Conservation (phyloP, 306 rosid species). For the Vigna angularis region DNA sequence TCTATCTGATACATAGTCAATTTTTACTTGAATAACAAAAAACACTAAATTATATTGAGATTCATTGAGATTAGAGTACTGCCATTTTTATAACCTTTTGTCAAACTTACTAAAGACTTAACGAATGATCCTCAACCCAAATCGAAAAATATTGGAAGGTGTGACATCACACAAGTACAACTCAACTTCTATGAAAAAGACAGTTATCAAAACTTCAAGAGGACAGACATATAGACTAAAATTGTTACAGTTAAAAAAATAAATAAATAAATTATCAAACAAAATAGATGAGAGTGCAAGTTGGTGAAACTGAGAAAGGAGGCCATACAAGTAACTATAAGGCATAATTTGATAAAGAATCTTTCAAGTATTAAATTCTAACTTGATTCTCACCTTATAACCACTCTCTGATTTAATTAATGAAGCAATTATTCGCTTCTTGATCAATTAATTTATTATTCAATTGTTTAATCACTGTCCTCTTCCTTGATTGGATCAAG, state of each 20-base stretch:
- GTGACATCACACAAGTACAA: too few relatives aligned
- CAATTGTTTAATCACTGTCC: neutral
- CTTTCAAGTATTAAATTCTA: neutral
- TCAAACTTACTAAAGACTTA: neutral
- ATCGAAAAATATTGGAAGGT: too few relatives aligned
- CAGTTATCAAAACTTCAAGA: too few relatives aligned
- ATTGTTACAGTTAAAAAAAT: too few relatives aligned
- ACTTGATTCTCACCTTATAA: neutral
- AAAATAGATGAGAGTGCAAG: neutral
- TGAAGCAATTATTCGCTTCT: neutral
- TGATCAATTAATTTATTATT: neutral
- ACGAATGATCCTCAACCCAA: too few relatives aligned
- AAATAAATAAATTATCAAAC: neutral
- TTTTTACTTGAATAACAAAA: too few relatives aligned
- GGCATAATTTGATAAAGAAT: neutral
- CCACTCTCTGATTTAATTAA: neutral
- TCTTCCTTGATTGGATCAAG: neutral
- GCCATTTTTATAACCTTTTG: neutral
- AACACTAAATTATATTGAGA: too few relatives aligned
- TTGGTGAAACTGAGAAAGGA: neutral
- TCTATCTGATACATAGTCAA: too few relatives aligned
- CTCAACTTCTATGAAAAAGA: too few relatives aligned
- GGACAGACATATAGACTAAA: too few relatives aligned
- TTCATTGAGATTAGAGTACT: too few relatives aligned
- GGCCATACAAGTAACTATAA: neutral